phyloP scores from a whole-genome alignment of 2,329 filamentous ascomycete species.

The Claviceps monticola region DNA sequence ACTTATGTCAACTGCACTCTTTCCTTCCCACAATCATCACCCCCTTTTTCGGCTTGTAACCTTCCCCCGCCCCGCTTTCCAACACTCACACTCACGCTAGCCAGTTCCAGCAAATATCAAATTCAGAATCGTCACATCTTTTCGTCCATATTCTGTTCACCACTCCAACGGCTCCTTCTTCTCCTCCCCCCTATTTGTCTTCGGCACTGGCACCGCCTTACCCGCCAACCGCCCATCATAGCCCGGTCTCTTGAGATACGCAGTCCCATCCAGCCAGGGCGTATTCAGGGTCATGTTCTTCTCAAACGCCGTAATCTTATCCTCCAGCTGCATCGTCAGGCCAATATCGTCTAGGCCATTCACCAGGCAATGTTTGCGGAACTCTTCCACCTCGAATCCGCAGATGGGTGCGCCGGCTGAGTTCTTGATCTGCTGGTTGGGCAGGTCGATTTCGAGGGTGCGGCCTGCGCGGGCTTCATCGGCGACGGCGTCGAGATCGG shows the following conservation, averaged over 20 bases:
- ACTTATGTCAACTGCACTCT: too few species aligned
- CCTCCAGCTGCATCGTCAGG: conserved; percentile 80
- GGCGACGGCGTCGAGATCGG: conserved; percentile 54
- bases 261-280: conserved; percentile 82
- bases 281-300: conserved; percentile 59
- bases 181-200: conserved; percentile 76
- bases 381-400: conserved; percentile 78
- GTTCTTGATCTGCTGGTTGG: conserved; percentile 70
- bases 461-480: conserved; percentile 64
- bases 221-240: conserved; percentile 40
- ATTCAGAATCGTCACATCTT: not conserved
- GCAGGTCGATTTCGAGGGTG: conserved; percentile 82
- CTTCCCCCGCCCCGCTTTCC: too few species aligned
- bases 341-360: conserved; percentile 95
- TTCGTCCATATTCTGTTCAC: conserved; percentile 31
- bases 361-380: conserved; percentile 84
- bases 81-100: too few species aligned
- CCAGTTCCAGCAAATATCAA: too few species aligned
- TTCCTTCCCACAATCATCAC: too few species aligned
- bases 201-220: conserved; percentile 59
- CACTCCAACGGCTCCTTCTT: conserved; percentile 81
- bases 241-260: conserved; percentile 50
- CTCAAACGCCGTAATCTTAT: conserved; percentile 80
- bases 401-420: conserved; percentile 60
- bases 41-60: not conserved